Conservation (phyloP, 345 rosid species). For the Anastatica hierochuntica region DNA sequence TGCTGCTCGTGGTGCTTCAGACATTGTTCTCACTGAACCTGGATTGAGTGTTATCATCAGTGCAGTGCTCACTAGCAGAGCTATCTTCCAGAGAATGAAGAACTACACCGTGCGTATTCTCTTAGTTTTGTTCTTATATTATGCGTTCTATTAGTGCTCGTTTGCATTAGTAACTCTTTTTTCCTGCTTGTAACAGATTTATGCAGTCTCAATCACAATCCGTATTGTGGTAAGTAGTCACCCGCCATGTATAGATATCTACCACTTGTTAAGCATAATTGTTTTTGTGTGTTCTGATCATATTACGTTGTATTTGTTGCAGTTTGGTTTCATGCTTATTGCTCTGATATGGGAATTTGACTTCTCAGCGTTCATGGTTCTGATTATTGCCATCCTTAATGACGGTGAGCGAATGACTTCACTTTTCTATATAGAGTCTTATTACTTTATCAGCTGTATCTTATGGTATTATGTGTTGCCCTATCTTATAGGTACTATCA, state of each 20-base stretch:
- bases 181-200: slow-evolving; percentile 23
- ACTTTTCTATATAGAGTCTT: not conserved
- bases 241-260: not conserved
- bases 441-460: not conserved
- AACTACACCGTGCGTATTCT: slow-evolving; percentile 55
- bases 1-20: slow-evolving; percentile 88
- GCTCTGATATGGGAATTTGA: slow-evolving; percentile 42
- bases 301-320: not conserved
- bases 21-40: slow-evolving; percentile 86
- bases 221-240: slow-evolving; percentile 36
- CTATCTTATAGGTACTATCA: slow-evolving; percentile 60
- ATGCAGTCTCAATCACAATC: slow-evolving; percentile 38
- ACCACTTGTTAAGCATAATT: not conserved
- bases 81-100: slow-evolving; percentile 91
- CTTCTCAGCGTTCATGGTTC: slow-evolving; percentile 71
- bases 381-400: slow-evolving; percentile 89
- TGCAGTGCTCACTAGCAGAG: slow-evolving; percentile 89
- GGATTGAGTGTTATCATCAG: slow-evolving; percentile 85
- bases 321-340: slow-evolving; percentile 41
- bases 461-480: not conserved
- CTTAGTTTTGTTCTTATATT: not conserved
- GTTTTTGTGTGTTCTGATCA: slow-evolving; percentile 2
- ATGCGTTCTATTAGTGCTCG: slow-evolving; percentile 1
- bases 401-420: slow-evolving; percentile 49
- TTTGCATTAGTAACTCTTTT: not conserved